Evolutionary conservation across 2,329 filamentous ascomycete genomes (phyloP).

Genomic region (Alternaria gaisen): DNA sequence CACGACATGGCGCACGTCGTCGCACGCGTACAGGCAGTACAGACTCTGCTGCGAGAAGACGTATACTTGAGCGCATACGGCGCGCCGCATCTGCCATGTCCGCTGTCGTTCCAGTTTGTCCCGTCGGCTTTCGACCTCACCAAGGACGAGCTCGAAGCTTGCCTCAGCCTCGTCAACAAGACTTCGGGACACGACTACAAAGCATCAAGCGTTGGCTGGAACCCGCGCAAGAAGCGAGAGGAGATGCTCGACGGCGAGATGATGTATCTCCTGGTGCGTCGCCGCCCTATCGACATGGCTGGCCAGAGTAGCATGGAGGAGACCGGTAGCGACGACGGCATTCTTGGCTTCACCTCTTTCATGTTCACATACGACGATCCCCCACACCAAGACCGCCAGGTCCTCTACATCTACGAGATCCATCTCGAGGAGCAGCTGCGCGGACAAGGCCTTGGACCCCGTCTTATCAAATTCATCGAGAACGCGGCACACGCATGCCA

Average conservation of each 20-base stretch:
- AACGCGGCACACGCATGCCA: slow-evolving; percentile 63
- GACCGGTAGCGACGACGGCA: slow-evolving; percentile 4
- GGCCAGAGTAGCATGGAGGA: not conserved
- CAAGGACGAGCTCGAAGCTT: slow-evolving; percentile 56
- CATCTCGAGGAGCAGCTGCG: slow-evolving; percentile 68
- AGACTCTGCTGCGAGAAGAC: slow-evolving; percentile 18
- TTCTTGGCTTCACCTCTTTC: slow-evolving; percentile 62
- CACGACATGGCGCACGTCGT: not conserved
- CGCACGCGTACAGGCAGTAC: slow-evolving; percentile 4
- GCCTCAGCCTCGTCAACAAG: slow-evolving; percentile 65
- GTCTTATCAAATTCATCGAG: slow-evolving; percentile 67
- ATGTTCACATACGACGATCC: slow-evolving; percentile 74
- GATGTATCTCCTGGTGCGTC: slow-evolving; percentile 68
- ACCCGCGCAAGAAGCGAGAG: slow-evolving; percentile 64
- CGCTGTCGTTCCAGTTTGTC: slow-evolving; percentile 33
- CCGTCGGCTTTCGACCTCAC: slow-evolving; percentile 44
- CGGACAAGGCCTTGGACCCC: slow-evolving; percentile 68
- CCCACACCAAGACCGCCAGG: slow-evolving; percentile 55
- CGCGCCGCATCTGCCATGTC: not conserved
- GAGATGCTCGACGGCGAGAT: slow-evolving; percentile 76
- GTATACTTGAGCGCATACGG: slow-evolving; percentile 7
- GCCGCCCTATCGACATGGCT: not conserved
- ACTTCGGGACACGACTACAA: slow-evolving; percentile 74
- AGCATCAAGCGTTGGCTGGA: slow-evolving; percentile 70
- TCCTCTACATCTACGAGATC: slow-evolving; percentile 82